Conservation (phyloP, 2,329 filamentous ascomycete species). For the Paraphoma sp. region DNA sequence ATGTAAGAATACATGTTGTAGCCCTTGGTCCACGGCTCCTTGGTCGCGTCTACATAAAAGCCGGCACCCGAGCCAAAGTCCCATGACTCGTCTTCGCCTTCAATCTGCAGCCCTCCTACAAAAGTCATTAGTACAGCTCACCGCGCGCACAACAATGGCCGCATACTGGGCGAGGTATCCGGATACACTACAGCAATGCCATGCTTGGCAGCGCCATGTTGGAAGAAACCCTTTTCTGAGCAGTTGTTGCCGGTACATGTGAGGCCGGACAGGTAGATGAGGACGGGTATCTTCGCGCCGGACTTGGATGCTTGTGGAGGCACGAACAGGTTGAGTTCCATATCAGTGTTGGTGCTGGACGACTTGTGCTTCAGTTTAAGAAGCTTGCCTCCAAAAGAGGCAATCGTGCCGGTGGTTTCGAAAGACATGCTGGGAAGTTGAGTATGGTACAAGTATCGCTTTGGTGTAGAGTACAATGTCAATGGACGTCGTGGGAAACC, state of each 20-base stretch:
- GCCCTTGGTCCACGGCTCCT: constrained; percentile 73
- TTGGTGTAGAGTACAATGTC: constrained; percentile 13
- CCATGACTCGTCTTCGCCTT: constrained; percentile 84
- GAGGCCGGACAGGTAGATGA: constrained; percentile 92
- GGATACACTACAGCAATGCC: constrained; percentile 94
- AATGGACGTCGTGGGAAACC: constrained; percentile 17
- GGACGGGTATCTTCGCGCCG: constrained; percentile 73
- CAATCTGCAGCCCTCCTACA: constrained; percentile 74
- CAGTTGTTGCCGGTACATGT: constrained; percentile 91
- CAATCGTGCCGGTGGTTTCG: constrained; percentile 86
- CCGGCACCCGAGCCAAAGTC: constrained; percentile 93
- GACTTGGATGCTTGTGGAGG: constrained; percentile 71
- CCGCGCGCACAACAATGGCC: neutral
- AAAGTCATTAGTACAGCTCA: constrained; percentile 19
- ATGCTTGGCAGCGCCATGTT: constrained; percentile 77
- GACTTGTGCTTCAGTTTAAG: constrained; percentile 92
- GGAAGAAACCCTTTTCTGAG: constrained; percentile 86
- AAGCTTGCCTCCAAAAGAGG: constrained; percentile 91
- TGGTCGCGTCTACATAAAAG: constrained; percentile 91
- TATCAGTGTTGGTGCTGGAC: constrained; percentile 79
- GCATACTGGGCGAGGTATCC: constrained; percentile 86
- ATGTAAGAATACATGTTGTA: constrained; percentile 98
- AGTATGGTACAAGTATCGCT: constrained; percentile 17
- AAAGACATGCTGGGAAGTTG: constrained; percentile 64
- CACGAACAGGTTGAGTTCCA: constrained; percentile 92